Conservation (phyloP, 257 asterid genomes). For the Przewalskia tangutica region DNA sequence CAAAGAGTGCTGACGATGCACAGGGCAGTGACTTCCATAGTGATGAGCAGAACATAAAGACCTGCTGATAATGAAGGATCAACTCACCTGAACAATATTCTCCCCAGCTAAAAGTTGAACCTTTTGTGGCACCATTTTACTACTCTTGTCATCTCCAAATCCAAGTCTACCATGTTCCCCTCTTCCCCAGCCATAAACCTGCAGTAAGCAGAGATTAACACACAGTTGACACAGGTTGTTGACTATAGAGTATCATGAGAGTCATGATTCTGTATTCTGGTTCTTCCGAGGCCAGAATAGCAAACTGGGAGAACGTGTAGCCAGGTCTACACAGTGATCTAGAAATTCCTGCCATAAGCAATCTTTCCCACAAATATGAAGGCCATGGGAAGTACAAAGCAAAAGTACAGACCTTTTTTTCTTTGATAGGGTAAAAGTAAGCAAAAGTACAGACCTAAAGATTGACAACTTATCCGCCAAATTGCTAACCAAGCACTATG, state of each 20-base stretch:
- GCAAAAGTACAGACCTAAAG: background rate
- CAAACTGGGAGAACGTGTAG: background rate
- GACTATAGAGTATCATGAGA: background rate
- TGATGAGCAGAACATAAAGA: background rate
- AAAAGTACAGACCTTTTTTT: background rate
- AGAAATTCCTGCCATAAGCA: background rate
- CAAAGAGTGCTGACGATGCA: background rate
- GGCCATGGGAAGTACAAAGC: background rate
- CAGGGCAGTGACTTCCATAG: background rate
- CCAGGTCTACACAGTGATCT: background rate
- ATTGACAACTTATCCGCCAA: background rate
- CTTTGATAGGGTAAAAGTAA: background rate
- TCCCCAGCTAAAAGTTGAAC: constrained; percentile 87
- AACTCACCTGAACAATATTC: constrained; percentile 74
- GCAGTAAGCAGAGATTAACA: constrained; percentile 5
- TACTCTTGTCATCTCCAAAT: constrained; percentile 97
- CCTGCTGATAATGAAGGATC: background rate
- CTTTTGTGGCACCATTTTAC: constrained; percentile 98
- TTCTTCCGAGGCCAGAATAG: background rate
- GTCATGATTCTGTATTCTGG: background rate
- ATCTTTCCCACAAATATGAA: background rate
- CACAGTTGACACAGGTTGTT: background rate
- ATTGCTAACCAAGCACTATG: background rate
- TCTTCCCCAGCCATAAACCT: constrained; percentile 99
- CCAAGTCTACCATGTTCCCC: constrained; percentile 99